phyloP scores from a whole-genome alignment of 2,329 filamentous ascomycete species.

The Fusarium circinatum region DNA sequence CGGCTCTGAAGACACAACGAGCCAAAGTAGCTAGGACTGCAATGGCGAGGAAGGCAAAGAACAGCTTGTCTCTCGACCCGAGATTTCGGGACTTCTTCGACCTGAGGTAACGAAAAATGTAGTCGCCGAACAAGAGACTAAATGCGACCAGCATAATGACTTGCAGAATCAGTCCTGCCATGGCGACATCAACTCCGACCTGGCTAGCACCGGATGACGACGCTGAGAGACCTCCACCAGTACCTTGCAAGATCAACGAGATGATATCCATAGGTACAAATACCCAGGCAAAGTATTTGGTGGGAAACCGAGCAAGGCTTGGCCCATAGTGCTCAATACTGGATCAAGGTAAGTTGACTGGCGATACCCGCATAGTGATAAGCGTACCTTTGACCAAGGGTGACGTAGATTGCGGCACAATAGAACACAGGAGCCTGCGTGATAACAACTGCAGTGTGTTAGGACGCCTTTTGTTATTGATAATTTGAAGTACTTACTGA shows the following conservation, averaged over 20 bases:
- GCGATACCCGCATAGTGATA: fast-evolving
- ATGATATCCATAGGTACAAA: slow-evolving; percentile 61
- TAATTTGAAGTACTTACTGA: slow-evolving; percentile 42
- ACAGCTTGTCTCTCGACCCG: background rate
- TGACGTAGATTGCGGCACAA: slow-evolving; percentile 47
- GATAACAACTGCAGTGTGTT: slow-evolving; percentile 49
- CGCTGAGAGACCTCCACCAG: slow-evolving; percentile 58
- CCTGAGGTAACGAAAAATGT: slow-evolving; percentile 47
- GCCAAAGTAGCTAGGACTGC: slow-evolving; percentile 65
- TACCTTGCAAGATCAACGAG: slow-evolving; percentile 61
- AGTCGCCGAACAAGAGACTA: slow-evolving; percentile 53
- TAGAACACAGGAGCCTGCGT: slow-evolving; percentile 54
- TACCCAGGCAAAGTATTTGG: slow-evolving; percentile 49
- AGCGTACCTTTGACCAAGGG: slow-evolving; percentile 27
- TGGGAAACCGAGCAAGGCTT: slow-evolving; percentile 47
- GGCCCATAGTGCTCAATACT: slow-evolving; percentile 48
- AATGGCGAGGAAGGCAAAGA: slow-evolving; percentile 55
- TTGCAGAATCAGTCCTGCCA: slow-evolving; percentile 61
- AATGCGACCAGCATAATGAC: slow-evolving; percentile 59
- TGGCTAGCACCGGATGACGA: slow-evolving; percentile 49
- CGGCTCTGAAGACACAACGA: slow-evolving; percentile 66
- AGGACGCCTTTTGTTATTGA: fast-evolving
- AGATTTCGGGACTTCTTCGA: background rate
- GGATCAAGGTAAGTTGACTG: background rate
- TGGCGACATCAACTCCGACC: slow-evolving; percentile 58